Evolutionary conservation across 345 rosid species (phyloP), one percentile per base, ranked within the genome.

Genomic region (Bruguiera sexangula): DNA sequence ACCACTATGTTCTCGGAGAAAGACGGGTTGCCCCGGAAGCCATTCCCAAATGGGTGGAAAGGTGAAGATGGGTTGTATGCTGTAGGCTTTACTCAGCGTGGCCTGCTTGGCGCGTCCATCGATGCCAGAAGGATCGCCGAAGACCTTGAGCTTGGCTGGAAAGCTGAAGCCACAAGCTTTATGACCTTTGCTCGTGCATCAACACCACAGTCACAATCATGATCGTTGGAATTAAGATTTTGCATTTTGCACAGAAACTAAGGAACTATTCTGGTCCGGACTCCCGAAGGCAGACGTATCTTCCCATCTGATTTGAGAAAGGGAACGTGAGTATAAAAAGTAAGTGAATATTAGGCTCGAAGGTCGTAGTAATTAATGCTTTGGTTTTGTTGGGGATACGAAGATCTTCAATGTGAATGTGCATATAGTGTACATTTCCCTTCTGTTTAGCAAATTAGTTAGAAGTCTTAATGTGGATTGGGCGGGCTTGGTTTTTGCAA

Each of bases 11-110:
- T 90, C 58, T 75, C 83, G 21, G 82, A 84, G 80, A 79, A 85
- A 68, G 88, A 89, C 73, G 97, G 98, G 10, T 67, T 88, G 66
- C 93, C 93, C 1, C 46, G 68, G 48, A 75, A 77, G 63, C 82
- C 87, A 30, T 88, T 87, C 69, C 89, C 92, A 20, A 74, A 85
- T 18, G 95, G 88, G 52, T 93, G 98, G 98, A 93, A 86, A 86
- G 96, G 98, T 3, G 82, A 83, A 59, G 62, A 71, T 37, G 97
- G 98, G 19, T 57, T 93, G 71, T 93, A 89, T 61, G 90, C 97
- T 0, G 92, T 86, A 4, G 98, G 98, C 19, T 93, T 93, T 68
- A 80, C 88, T 15, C 85, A 86, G 48, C 87, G 88, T 53, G 98
- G 98, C 21, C 78, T 93, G 67, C 87, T 89, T 30, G 98, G 98